Evolutionary conservation across 495 filamentous ascomycete genomes (phyloP), one percentile per base, ranked within the genome.

Genomic region (Lasiosphaeriaceae sp.): DNA sequence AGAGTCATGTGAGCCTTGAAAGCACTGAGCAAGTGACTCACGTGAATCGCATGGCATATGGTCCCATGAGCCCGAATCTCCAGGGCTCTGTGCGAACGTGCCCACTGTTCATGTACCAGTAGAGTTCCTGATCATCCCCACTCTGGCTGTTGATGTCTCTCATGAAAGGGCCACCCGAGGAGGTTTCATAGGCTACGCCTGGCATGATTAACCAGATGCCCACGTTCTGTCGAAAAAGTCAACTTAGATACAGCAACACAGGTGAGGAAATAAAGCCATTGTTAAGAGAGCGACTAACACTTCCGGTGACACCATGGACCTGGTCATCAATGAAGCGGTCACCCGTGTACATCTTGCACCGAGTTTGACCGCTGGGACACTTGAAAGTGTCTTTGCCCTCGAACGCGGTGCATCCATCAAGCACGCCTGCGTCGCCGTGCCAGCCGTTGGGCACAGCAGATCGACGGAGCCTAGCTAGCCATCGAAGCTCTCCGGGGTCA

Each of bases 61-160:
- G 83, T 14, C 83, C 83, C 66, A 83, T 80, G 52, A 86, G 67
- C 9, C 83, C 83, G 69, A 77, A 79, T 6, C 83, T 70, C 69
- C 72, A 83, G 9, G 70, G 56, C 56, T 86, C 83, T 2, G 82
- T 85, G 59, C 82, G 75, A 24, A 83, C 80, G 52, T 83, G 80
- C 2, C 77, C 77, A 6, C 76, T 79, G 69, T 83, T 84, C 83
- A 84, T 85, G 67, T 85, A 86, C 72, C 78, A 84, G 65, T 84
- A 84, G 0, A 84, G 71, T 35, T 78, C 75, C 19, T 78, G 82
- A 56, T 77, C 78, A 16, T 69, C 66, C n/a, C 75, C 75, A 49
- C 80, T 80, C 68, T 86, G 84, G 24, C 72, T 62, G 61, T 86
- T 80, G 71, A 86, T 86, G 50, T 86, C 83, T 1, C 82, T 72